Conservation (phyloP, 305 asterid species). For the Ruellia speciosa region DNA sequence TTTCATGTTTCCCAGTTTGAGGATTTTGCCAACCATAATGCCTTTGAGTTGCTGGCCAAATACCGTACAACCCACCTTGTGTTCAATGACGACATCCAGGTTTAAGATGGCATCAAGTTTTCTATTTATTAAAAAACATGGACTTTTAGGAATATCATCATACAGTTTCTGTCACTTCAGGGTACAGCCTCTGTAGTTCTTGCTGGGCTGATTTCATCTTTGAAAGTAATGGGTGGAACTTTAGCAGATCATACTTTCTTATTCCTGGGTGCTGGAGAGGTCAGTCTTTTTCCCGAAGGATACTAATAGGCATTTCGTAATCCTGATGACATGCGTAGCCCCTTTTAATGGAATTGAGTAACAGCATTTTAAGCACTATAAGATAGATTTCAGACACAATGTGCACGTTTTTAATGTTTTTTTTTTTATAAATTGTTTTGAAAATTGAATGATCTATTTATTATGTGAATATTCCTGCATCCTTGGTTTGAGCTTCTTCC, state of each 20-base stretch:
- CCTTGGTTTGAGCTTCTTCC: conserved; percentile 11
- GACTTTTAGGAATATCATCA: conserved; percentile 8
- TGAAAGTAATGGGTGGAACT: conserved; percentile 59
- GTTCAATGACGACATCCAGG: conserved; percentile 96
- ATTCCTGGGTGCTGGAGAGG: conserved; percentile 99
- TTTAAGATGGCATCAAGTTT: conserved; percentile 14
- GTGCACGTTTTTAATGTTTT: too few relatives aligned
- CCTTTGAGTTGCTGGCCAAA: conserved; percentile 73
- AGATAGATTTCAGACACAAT: too few relatives aligned
- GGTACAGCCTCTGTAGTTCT: conserved; percentile 97
- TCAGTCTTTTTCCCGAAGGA: conserved; percentile 22
- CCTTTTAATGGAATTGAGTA: not conserved
- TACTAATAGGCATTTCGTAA: not conserved
- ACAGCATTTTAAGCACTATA: too few relatives aligned
- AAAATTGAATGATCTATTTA: too few relatives aligned
- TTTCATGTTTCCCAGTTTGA: conserved; percentile 55
- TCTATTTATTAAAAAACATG: conserved; percentile 4
- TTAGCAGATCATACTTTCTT: conserved; percentile 86
- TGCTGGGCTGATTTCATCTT: conserved; percentile 74
- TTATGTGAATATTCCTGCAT: not conserved
- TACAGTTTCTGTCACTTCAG: conserved; percentile 32
- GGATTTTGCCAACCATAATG: conserved; percentile 95
- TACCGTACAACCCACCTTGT: conserved; percentile 89
- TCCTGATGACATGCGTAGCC: not conserved
- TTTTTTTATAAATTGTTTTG: too few relatives aligned